Evolutionary conservation across 2,329 filamentous ascomycete species (phyloP).

Genomic region (Zalaria sp.): DNA sequence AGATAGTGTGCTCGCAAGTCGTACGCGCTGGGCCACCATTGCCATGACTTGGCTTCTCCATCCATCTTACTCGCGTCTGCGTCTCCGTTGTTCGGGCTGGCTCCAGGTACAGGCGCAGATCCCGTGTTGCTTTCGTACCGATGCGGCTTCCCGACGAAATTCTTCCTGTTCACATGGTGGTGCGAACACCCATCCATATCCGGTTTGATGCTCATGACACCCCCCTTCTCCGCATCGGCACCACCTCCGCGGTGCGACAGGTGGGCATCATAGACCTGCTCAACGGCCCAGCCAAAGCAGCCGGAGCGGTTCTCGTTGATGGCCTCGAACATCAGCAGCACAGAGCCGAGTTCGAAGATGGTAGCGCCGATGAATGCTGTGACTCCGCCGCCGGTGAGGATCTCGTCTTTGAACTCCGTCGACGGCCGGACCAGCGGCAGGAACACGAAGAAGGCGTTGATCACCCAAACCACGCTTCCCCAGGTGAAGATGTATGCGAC

Average conservation of each 20-base stretch:
- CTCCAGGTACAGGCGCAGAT: too few relatives aligned
- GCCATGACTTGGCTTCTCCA: conserved; percentile 25
- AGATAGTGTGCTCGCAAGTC: conserved; percentile 48
- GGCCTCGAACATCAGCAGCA: conserved; percentile 51
- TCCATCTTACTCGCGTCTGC: not conserved
- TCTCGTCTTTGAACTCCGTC: conserved; percentile 41
- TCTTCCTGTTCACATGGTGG: conserved; percentile 21
- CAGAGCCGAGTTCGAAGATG: conserved; percentile 49
- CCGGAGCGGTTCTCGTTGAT: conserved; percentile 51
- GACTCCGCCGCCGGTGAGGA: conserved; percentile 41
- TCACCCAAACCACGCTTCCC: conserved; percentile 30
- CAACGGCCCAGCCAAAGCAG: conserved; percentile 57
- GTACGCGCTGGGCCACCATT: conserved; percentile 44
- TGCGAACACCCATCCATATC: conserved; percentile 15
- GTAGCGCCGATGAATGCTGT: conserved; percentile 54
- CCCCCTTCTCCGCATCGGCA: not conserved
- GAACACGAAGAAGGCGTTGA: conserved; percentile 51
- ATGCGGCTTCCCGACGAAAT: conserved; percentile 13
- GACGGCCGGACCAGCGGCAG: conserved; percentile 41
- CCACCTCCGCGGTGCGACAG: conserved; percentile 1
- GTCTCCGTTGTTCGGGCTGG: not conserved
- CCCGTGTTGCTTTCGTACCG: not conserved
- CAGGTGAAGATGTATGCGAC: conserved; percentile 40
- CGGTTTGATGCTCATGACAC: conserved; percentile 1
- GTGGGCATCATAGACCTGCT: conserved; percentile 20